phyloP scores from a whole-genome alignment of 2,329 filamentous ascomycete species.

The Colletotrichum incanum region DNA sequence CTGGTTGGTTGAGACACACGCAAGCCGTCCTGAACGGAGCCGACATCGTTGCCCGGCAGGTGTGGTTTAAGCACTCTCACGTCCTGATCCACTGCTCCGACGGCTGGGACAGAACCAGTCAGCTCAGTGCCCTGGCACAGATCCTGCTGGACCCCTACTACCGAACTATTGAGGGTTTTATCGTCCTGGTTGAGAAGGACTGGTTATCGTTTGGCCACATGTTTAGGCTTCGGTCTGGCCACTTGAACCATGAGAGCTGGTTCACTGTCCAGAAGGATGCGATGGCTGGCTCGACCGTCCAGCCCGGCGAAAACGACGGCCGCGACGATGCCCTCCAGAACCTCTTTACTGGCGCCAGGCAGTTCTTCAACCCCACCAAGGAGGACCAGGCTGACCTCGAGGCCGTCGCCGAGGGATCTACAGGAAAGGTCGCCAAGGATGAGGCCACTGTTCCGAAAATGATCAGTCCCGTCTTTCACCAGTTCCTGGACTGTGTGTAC shows the following conservation, averaged over 20 bases:
- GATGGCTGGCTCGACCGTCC: slow-evolving; percentile 75
- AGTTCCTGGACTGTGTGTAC: slow-evolving; percentile 95
- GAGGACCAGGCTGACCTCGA: slow-evolving; percentile 76
- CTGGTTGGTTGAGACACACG: slow-evolving; percentile 94
- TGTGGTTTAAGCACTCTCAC: slow-evolving; percentile 94
- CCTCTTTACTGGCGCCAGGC: slow-evolving; percentile 86
- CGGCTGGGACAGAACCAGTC: slow-evolving; percentile 97
- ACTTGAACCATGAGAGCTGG: slow-evolving; percentile 93
- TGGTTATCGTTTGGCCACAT: slow-evolving; percentile 99
- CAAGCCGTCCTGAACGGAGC: slow-evolving; percentile 87
- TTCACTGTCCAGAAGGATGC: slow-evolving; percentile 89
- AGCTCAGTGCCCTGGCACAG: slow-evolving; percentile 92
- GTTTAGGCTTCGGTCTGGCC: slow-evolving; percentile 93
- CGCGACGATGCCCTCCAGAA: slow-evolving; percentile 86
- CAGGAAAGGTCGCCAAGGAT: slow-evolving; percentile 61
- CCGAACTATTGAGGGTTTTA: slow-evolving; percentile 93
- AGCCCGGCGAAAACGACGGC: slow-evolving; percentile 74
- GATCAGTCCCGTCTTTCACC: slow-evolving; percentile 96
- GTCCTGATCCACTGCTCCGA: slow-evolving; percentile 98
- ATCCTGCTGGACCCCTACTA: slow-evolving; percentile 97
- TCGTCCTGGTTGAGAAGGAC: slow-evolving; percentile 95
- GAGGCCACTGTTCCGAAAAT: slow-evolving; percentile 89
- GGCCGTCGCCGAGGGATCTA: slow-evolving; percentile 58
- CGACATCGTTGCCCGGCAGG: slow-evolving; percentile 85
- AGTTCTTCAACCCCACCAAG: slow-evolving; percentile 86